phyloP scores from a whole-genome alignment of 441 rosid species.

The Adansonia rubrostipa region DNA sequence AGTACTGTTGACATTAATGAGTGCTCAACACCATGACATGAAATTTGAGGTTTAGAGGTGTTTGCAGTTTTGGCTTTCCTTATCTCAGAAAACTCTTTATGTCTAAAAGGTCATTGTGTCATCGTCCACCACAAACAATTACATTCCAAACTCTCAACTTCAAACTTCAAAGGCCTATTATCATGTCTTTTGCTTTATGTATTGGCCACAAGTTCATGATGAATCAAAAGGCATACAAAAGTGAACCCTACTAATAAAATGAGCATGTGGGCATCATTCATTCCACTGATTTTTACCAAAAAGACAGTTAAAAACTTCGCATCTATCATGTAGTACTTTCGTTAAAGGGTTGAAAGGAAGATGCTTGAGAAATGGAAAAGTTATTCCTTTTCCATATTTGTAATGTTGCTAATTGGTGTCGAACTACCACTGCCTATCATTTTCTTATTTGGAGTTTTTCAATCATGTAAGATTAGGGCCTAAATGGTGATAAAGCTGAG shows the following conservation, averaged over 20 bases:
- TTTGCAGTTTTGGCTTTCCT: too few species aligned
- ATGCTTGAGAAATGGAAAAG: background rate
- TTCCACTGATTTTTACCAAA: slow-evolving; percentile 13
- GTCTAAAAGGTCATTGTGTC: background rate
- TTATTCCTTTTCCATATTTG: background rate
- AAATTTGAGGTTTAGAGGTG: too few species aligned
- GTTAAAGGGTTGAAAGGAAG: background rate
- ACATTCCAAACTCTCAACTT: background rate
- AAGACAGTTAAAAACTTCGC: background rate
- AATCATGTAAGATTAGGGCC: background rate
- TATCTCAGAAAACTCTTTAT: too few species aligned
- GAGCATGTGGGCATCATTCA: background rate
- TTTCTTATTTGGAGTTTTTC: background rate
- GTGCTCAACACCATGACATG: too few species aligned
- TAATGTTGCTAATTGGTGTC: background rate
- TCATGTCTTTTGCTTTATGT: background rate
- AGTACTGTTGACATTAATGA: too few species aligned
- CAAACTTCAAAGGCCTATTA: background rate
- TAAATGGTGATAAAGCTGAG: background rate
- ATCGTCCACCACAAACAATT: slow-evolving; percentile 15
- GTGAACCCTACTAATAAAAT: background rate
- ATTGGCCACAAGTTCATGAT: background rate
- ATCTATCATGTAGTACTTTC: background rate
- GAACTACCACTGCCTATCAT: background rate
- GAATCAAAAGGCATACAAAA: background rate